Evolutionary conservation across 2,329 filamentous ascomycete species (phyloP).

Genomic region (Ramularia collo-cygni): DNA sequence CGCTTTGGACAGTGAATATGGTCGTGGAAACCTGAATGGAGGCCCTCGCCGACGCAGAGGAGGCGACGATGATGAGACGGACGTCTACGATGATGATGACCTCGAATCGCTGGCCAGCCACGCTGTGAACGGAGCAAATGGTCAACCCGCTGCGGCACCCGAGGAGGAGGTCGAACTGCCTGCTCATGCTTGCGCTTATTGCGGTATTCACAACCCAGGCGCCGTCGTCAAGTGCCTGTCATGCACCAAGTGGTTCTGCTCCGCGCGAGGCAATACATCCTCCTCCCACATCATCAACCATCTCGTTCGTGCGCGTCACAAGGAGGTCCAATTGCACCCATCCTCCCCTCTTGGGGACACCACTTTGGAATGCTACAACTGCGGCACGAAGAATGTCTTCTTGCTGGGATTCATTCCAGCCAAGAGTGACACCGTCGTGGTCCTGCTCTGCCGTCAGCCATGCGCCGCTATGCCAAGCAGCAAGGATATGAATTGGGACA

Average conservation of each 20-base stretch:
- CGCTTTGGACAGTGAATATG: conserved; percentile 61
- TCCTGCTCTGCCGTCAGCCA: conserved; percentile 90
- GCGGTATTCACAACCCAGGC: conserved; percentile 91
- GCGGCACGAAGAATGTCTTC: conserved; percentile 98
- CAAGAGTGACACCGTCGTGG: conserved; percentile 96
- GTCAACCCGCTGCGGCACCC: conserved; percentile 50
- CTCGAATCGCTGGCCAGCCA: conserved; percentile 70
- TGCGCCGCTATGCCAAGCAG: conserved; percentile 91
- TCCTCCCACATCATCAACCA: conserved; percentile 99
- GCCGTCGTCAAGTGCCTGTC: conserved; percentile 93
- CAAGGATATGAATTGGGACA: conserved; percentile 99
- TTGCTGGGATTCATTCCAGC: conserved; percentile 95
- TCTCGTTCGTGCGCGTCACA: conserved; percentile 91
- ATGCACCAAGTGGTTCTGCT: conserved; percentile 99
- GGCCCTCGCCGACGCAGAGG: conserved; percentile 59
- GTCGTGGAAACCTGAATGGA: conserved; percentile 53
- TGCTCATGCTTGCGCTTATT: conserved; percentile 93
- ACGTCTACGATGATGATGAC: conserved; percentile 62
- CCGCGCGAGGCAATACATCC: conserved; percentile 89
- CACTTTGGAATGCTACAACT: conserved; percentile 97
- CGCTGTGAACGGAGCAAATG: conserved; percentile 67
- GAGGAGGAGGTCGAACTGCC: conserved; percentile 83
- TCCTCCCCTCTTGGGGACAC: conserved; percentile 91
- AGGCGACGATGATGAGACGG: conserved; percentile 85
- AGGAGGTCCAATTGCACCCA: conserved; percentile 95